phyloP scores from a whole-genome alignment of 176 grass and related monocot genomes.

The Musa acuminata region DNA sequence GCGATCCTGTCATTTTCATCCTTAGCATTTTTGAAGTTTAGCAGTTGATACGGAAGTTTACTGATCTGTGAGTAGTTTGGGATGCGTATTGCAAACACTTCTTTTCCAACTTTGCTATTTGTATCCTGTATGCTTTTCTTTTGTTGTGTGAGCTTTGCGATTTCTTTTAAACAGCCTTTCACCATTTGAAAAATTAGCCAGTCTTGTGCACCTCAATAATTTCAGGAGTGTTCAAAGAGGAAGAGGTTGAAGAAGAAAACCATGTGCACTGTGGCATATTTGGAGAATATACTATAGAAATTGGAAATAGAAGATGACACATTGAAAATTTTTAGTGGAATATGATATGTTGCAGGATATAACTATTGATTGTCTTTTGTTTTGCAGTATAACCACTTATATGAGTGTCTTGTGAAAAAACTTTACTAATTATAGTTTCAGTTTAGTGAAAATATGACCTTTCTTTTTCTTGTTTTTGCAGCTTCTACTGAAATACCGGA shows the following conservation, averaged over 20 bases:
- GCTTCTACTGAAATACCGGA: conserved; percentile 71
- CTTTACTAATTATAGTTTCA: neutral
- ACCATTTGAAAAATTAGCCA: neutral
- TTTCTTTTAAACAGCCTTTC: neutral
- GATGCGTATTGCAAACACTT: neutral
- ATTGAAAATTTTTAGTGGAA: neutral
- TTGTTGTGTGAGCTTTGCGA: neutral
- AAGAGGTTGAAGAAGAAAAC: too few relatives aligned
- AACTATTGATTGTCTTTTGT: neutral
- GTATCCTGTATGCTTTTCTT: neutral
- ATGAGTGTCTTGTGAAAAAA: neutral
- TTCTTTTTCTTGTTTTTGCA: conserved; percentile 21
- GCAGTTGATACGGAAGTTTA: neutral
- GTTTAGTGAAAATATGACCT: neutral
- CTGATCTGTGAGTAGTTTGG: neutral
- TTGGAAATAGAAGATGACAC: too few relatives aligned
- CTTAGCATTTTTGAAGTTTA: neutral
- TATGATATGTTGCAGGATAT: neutral
- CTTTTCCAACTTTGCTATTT: neutral
- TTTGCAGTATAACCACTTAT: neutral
- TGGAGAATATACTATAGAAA: too few relatives aligned
- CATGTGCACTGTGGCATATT: too few relatives aligned
- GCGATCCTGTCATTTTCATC: neutral
- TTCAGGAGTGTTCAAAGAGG: too few relatives aligned
- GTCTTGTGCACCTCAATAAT: too few relatives aligned